These are phyloP conservation scores for Cylindrodendrum hubeiense DNA, from an alignment of 2,329 filamentous ascomycete genomes.

Conservation along the genomic window DNA sequence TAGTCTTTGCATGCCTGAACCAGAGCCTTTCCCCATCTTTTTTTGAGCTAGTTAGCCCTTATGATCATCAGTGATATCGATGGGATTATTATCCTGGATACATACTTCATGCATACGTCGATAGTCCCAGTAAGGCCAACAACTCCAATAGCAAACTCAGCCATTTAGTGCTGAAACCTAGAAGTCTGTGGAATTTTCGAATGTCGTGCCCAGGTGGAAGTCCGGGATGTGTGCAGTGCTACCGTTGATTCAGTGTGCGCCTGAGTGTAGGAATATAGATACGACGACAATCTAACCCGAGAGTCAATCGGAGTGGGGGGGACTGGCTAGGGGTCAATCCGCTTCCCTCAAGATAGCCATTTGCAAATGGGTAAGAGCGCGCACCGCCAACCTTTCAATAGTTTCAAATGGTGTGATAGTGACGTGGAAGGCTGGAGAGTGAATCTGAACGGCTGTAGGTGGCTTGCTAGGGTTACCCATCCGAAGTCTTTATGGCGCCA, in stretches of 20 bases:
- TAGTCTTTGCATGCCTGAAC: constrained; percentile 6
- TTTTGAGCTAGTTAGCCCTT: background rate
- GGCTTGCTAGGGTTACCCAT: background rate
- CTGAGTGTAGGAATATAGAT: constrained; percentile 1
- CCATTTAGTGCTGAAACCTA: background rate
- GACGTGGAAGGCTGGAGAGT: background rate
- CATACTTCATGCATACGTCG: constrained; percentile 2
- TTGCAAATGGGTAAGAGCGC: background rate
- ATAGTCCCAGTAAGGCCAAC: constrained; percentile 2
- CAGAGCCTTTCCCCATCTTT: constrained; percentile 9
- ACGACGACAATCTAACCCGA: background rate
- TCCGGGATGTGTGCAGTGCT: background rate
- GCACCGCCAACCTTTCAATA: background rate
- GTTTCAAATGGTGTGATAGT: background rate
- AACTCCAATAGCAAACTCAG: constrained; percentile 6
- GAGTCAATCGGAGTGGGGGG: background rate
- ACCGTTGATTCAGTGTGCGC: background rate
- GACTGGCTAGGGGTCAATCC: background rate
- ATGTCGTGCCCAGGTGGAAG: constrained; percentile 1
- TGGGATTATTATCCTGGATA: background rate
- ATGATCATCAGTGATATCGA: background rate
- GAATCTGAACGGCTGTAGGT: too few species aligned
- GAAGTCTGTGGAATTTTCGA: constrained; percentile 4
- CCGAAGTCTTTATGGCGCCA: background rate
- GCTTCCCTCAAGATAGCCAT: background rate